A percentile compares a stretch with the other conserved stretches of the same genome.
Conservation (phyloP, 1,284 basidiomycete species). For the Cystobasidium pallidum region DNA sequence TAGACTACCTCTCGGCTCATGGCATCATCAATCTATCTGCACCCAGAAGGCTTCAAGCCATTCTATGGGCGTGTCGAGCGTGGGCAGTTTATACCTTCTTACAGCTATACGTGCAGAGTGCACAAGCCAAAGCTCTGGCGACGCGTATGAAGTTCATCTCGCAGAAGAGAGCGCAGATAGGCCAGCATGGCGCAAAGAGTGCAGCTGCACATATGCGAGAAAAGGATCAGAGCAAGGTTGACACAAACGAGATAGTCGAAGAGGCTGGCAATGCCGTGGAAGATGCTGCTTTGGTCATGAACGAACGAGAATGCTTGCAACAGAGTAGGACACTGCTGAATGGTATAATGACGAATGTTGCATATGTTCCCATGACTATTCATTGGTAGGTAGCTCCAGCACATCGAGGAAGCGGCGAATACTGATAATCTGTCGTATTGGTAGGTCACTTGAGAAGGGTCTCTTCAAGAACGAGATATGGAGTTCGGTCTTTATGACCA, state of each 20-base stretch:
- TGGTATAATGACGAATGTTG: conserved; percentile 38
- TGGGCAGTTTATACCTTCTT: conserved; percentile 39
- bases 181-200: conserved; percentile 14
- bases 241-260: conserved; percentile 37
- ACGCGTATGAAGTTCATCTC: conserved; percentile 20
- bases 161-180: conserved; percentile 15
- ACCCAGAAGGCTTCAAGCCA: conserved; percentile 23
- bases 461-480: conserved; percentile 40
- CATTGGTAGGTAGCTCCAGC: conserved; percentile 27
- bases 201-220: conserved; percentile 29
- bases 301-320: conserved; percentile 34
- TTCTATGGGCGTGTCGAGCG: conserved; percentile 43
- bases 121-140: conserved; percentile 26
- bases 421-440: neutral
- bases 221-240: conserved; percentile 40
- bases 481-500: conserved; percentile 37
- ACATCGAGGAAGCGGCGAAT: neutral
- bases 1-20: conserved; percentile 41
- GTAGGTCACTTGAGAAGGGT: conserved; percentile 36
- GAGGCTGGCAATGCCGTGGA: conserved; percentile 22
- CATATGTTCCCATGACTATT: conserved; percentile 40
- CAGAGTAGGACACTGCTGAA: conserved; percentile 31
- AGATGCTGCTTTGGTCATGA: conserved; percentile 36
- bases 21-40: conserved; percentile 28
- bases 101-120: conserved; percentile 34